phyloP scores from a whole-genome alignment of 1,284 basidiomycete genomes.

The Microbotryum silenes-acaulis region DNA sequence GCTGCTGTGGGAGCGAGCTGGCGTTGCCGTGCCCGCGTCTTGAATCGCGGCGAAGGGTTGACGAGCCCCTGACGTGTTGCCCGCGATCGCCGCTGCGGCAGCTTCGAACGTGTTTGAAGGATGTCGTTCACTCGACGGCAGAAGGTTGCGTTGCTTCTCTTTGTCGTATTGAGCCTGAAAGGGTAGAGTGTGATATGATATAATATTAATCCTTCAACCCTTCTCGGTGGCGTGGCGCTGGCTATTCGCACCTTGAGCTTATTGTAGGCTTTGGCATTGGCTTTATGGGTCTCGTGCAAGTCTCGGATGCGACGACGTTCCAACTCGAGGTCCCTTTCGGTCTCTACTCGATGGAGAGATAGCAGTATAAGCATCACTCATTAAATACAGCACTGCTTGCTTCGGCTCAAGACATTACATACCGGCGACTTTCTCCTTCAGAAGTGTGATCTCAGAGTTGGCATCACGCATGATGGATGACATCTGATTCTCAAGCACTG shows the following conservation, averaged over 20 bases:
- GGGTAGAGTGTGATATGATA: background rate
- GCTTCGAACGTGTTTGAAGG: background rate
- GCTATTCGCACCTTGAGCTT: slow-evolving; percentile 58
- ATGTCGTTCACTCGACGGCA: slow-evolving; percentile 41
- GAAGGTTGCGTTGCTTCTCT: slow-evolving; percentile 65
- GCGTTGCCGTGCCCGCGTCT: too few species aligned
- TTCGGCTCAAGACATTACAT: slow-evolving; percentile 3
- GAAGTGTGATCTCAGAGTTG: slow-evolving; percentile 57
- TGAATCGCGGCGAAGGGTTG: too few species aligned
- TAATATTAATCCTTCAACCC: background rate
- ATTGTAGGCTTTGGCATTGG: slow-evolving; percentile 74
- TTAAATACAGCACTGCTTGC: background rate
- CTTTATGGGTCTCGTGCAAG: slow-evolving; percentile 60
- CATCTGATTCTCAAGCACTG: slow-evolving; percentile 13
- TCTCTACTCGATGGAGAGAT: slow-evolving; percentile 45
- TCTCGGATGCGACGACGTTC: slow-evolving; percentile 65
- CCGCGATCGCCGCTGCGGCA: too few species aligned
- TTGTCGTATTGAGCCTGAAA: slow-evolving; percentile 60
- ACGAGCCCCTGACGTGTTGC: too few species aligned
- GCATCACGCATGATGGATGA: slow-evolving; percentile 45
- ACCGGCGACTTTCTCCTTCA: slow-evolving; percentile 16
- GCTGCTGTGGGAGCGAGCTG: too few species aligned
- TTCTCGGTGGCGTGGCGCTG: background rate
- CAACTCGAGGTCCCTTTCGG: slow-evolving; percentile 66
- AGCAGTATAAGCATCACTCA: background rate